Percentiles rank a stretch among this genome's conserved stretches.
These are phyloP conservation scores for Globisporangium echinulatum DNA, from an alignment of 352 stramenopile genomes.

Conservation along the genomic window DNA sequence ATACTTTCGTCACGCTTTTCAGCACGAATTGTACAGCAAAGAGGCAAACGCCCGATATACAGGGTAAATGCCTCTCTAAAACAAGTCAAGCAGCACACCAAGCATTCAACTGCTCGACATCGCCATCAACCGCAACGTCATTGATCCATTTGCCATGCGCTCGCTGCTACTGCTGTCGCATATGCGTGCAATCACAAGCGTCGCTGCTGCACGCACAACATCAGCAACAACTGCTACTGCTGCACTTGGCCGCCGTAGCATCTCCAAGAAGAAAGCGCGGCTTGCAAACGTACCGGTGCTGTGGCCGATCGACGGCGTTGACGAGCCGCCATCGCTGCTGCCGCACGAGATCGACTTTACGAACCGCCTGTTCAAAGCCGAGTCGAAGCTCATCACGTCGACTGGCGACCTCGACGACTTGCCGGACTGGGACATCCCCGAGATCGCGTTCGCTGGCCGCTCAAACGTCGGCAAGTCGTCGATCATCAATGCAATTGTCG, in stretches of 20 bases:
- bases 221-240: neutral
- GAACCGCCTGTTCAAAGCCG: conserved; percentile 50
- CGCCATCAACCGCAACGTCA: neutral
- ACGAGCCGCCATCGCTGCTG: conserved; percentile 35
- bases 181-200: neutral
- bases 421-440: conserved; percentile 59
- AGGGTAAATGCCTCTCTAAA: too few relatives aligned
- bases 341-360: conserved; percentile 57
- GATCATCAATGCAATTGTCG: conserved; percentile 81
- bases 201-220: neutral
- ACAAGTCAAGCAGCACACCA: too few relatives aligned
- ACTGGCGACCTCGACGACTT: conserved; percentile 48
- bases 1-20: too few relatives aligned
- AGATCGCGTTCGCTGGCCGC: conserved; percentile 82
- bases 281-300: conserved; percentile 35
- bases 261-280: conserved; percentile 55
- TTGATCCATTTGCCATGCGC: neutral
- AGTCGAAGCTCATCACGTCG: conserved; percentile 66
- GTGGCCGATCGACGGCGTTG: conserved; percentile 57
- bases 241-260: conserved; percentile 6
- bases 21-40: too few relatives aligned
- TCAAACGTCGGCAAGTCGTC: conserved; percentile 89
- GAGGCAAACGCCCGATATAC: too few relatives aligned
- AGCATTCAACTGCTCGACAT: neutral
- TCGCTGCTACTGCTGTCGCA: neutral